These are phyloP conservation scores for Talaromyces sp. DNA, from an alignment of 2,329 filamentous ascomycete species.

Conservation along the genomic window DNA sequence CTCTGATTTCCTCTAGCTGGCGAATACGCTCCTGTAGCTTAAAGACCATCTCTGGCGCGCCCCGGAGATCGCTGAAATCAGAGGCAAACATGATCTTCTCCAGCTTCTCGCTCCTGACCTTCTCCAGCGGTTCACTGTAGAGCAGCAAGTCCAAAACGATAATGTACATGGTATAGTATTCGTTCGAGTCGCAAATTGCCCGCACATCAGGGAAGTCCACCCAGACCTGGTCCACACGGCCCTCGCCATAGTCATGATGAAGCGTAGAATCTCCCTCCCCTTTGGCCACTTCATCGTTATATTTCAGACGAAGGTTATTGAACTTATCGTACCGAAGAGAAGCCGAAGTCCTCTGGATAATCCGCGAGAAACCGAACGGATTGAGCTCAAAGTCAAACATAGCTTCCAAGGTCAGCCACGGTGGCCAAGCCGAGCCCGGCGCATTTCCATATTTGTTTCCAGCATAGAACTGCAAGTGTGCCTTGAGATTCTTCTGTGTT, in stretches of 20 bases:
- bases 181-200: constrained; percentile 92
- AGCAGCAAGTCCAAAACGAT: constrained; percentile 94
- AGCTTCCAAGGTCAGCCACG: constrained; percentile 96
- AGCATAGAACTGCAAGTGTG: constrained; percentile 86
- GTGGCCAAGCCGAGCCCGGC: constrained; percentile 84
- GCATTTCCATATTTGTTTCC: constrained; percentile 88
- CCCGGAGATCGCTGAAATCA: constrained; percentile 94
- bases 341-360: constrained; percentile 94
- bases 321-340: constrained; percentile 95
- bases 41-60: constrained; percentile 88
- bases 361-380: constrained; percentile 95
- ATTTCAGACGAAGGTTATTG: constrained; percentile 94
- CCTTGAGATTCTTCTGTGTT: constrained; percentile 84
- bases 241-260: constrained; percentile 53
- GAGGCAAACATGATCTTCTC: constrained; percentile 99
- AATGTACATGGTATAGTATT: constrained; percentile 98
- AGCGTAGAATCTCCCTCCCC: constrained; percentile 47
- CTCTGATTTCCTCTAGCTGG: constrained; percentile 93
- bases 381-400: constrained; percentile 96
- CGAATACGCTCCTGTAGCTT: constrained; percentile 87
- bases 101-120: constrained; percentile 89
- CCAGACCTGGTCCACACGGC: constrained; percentile 91
- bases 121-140: constrained; percentile 94
- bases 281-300: constrained; percentile 84
- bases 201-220: constrained; percentile 92